Conservation (phyloP, 306 rosid genomes). For the Quillaja saponaria region DNA sequence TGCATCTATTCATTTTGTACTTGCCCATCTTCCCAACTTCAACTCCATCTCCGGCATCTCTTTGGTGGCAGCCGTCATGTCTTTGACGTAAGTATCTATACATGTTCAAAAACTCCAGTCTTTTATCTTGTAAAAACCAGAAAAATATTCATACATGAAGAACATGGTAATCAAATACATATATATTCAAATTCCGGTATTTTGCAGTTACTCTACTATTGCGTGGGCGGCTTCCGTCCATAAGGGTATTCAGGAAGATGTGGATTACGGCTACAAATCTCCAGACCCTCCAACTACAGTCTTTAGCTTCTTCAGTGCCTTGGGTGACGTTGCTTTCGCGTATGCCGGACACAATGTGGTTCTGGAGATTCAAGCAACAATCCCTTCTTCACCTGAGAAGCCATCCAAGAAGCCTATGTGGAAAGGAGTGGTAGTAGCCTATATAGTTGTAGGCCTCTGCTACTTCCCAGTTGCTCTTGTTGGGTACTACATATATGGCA, state of each 20-base stretch:
- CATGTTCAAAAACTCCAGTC: neutral
- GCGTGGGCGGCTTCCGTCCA: slow-evolving; percentile 41
- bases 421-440: slow-evolving; percentile 43
- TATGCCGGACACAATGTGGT: slow-evolving; percentile 55
- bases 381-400: slow-evolving; percentile 48
- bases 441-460: slow-evolving; percentile 44
- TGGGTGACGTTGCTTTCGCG: slow-evolving; percentile 48
- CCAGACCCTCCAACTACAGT: slow-evolving; percentile 19
- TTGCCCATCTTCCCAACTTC: slow-evolving; percentile 78
- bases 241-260: slow-evolving; percentile 37
- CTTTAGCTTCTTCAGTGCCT: slow-evolving; percentile 44
- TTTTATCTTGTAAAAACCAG: too few species aligned
- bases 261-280: slow-evolving; percentile 29
- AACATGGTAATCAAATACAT: too few species aligned
- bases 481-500: slow-evolving; percentile 40
- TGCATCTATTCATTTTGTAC: slow-evolving; percentile 67
- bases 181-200: neutral
- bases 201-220: slow-evolving; percentile 47
- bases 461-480: slow-evolving; percentile 52
- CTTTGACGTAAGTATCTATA: slow-evolving; percentile 55
- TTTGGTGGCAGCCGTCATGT: slow-evolving; percentile 74
- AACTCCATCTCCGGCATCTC: slow-evolving; percentile 66
- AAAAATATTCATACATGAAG: too few species aligned
- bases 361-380: slow-evolving; percentile 54
- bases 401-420: slow-evolving; percentile 55